Base-by-base conservation (phyloP, 805 yeast species). In the Wickerhamomyces alni region DNA sequence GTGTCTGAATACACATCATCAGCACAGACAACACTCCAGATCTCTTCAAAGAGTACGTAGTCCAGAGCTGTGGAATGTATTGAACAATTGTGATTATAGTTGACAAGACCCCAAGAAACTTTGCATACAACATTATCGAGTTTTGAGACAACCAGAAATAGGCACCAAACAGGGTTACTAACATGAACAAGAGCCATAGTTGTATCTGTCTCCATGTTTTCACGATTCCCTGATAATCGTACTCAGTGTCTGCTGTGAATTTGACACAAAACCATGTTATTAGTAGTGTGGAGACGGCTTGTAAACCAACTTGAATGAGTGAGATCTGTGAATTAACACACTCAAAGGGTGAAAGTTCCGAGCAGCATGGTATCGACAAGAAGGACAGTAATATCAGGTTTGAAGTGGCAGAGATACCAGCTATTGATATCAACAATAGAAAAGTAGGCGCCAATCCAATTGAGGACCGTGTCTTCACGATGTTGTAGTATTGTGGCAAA, bases 1-100 rank as follows among this genome's bases (percentile, higher is more conserved):
- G 96, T 16, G 94, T 85, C 57, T 87, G 96, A 46, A 87, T 72
- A 32, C 79, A 63, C 91, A 87, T 83, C 87, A 84, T 85, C 7
- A 78, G 74, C 10, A 85, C 66, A 0, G 94, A 84, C 17, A 87
- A 66, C 1, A 88, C 80, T 9, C 95, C 96, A 0, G 94, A 80
- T 47, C 80, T 88, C 52, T 82, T 80, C 43, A 87, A 67, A 1
- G 45, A 53, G 51, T 68, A 82, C 0, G 95, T 87, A 30, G 89
- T 84, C 46, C 66, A 59, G 9, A 87, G 69, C 59, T 87, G 96
- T 1, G 96, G 96, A 37, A 86, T 62, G 51, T 85, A 87, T 61
- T 87, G 94, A 25, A 80, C 59, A 16, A 77, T 65, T 0, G 94
- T 80, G 35, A 84, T 61, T 1, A 70, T 37, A 0, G 93, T 74